Evolutionary conservation across 2,329 filamentous ascomycete genomes (phyloP).

Genomic region (Claviceps purpurea): DNA sequence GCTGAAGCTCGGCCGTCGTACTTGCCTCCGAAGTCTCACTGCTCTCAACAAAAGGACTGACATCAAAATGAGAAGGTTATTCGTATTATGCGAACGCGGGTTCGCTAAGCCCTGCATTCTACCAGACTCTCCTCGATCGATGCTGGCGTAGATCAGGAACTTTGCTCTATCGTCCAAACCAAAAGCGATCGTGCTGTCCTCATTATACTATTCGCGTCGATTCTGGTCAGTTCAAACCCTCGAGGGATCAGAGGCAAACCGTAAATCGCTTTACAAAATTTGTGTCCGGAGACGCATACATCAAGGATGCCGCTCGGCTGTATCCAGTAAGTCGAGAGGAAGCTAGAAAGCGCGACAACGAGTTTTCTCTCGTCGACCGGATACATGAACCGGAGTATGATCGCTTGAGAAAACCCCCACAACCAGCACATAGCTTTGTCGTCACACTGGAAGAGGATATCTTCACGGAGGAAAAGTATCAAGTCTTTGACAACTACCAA

Average conservation of each 20-base stretch:
- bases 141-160: slow-evolving; percentile 65
- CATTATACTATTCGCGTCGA: slow-evolving; percentile 76
- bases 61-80: slow-evolving; percentile 37
- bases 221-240: slow-evolving; percentile 48
- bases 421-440: slow-evolving; percentile 52
- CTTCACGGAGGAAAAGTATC: slow-evolving; percentile 66
- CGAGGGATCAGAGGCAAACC: slow-evolving; percentile 60
- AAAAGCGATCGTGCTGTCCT: slow-evolving; percentile 72
- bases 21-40: neutral
- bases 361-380: slow-evolving; percentile 52
- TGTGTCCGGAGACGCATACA: slow-evolving; percentile 55
- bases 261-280: slow-evolving; percentile 64
- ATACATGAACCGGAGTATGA: slow-evolving; percentile 55
- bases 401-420: slow-evolving; percentile 41
- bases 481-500: slow-evolving; percentile 64
- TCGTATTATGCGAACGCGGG: slow-evolving; percentile 57
- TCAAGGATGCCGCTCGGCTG: slow-evolving; percentile 47
- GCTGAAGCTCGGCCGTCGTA: neutral
- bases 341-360: slow-evolving; percentile 46
- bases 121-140: slow-evolving; percentile 58
- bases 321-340: slow-evolving; percentile 56
- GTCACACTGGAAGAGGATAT: slow-evolving; percentile 57
- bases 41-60: slow-evolving; percentile 14
- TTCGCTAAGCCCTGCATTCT: slow-evolving; percentile 50
- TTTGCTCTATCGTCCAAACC: slow-evolving; percentile 66